Base-by-base conservation (phyloP, 140 eudicot species). In the Eryngium alpinum region DNA sequence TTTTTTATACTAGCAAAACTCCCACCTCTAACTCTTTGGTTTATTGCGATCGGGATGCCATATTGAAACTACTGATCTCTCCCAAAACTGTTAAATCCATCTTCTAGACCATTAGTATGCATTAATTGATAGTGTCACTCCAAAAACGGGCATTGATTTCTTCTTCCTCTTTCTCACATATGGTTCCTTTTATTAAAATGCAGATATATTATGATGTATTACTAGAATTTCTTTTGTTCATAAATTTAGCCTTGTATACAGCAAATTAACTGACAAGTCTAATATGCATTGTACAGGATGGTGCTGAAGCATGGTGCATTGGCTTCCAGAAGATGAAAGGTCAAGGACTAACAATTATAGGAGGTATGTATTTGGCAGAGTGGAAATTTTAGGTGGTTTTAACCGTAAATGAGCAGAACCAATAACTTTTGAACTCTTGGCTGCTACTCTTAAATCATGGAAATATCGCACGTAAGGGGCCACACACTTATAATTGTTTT, bases 231-330 rank as follows among this genome's bases (percentile, higher is more conserved):
- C 27, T 9, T 28, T 51, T 52, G 14, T 22, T 51, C 33, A 76
- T 25, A 27, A 27, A 18, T 76, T 11, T 1, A 44, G 18, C 15
- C 24, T 46, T 46, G 16, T 19, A 51, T 76, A 43, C 21, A 46
- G 79, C 49, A 65, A 38, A 15, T 21, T 19, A 83, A 60, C 60
- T 80, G 75, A 53, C 77, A 59, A 53, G 25, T 13, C 78, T 57
- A 43, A 53, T 74, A 69, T 79, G 81, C 72, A 9, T 80, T 77
- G 1, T 82, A 83, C 85, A 93, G 97, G 92, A 72, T 25, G 97
- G 90, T 31, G 89, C 85, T 80, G 83, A 90, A 52, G 91, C 90
- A 59, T 91, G 97, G 96, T 91, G 96, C 84, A 86, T 93, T 66
- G 94, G 94, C 76, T 85, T 91, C 81, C 97, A 88, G 85, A 91